Conservation (phyloP, 306 rosid genomes). For the Castanea crenata region DNA sequence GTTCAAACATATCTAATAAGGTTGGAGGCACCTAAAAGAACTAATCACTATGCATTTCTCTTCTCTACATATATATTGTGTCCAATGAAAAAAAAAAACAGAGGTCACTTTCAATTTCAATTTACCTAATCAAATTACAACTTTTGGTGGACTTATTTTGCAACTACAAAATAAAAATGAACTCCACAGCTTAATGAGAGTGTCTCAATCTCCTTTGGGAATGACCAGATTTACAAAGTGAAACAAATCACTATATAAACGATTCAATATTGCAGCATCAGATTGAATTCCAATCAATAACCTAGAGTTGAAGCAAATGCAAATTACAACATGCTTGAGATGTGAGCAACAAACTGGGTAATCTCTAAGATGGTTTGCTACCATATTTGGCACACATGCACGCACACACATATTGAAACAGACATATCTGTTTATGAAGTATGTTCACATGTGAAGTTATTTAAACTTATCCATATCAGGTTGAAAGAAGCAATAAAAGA, state of each 20-base stretch:
- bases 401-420: not conserved
- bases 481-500: not conserved
- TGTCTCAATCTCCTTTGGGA: too few relatives aligned
- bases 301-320: conserved; percentile 42
- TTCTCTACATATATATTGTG: too few relatives aligned
- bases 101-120: too few relatives aligned
- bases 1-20: conserved; percentile 13
- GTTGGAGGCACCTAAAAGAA: too few relatives aligned
- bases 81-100: too few relatives aligned
- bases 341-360: not conserved
- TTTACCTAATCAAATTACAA: too few relatives aligned
- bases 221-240: too few relatives aligned
- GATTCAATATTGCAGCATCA: conserved; percentile 25
- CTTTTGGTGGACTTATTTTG: too few relatives aligned
- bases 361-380: not conserved
- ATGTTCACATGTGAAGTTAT: not conserved
- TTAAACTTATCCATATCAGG: not conserved
- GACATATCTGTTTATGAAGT: not conserved
- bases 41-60: too few relatives aligned
- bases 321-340: conserved; percentile 1
- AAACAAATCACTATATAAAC: too few relatives aligned
- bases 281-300: conserved; percentile 65
- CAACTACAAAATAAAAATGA: too few relatives aligned
- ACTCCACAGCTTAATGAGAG: too few relatives aligned
- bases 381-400: not conserved